Evolutionary conservation across 106 monocot species (phyloP), one percentile per base, ranked within the genome.

Genomic region (Amphibolis antarctica): DNA sequence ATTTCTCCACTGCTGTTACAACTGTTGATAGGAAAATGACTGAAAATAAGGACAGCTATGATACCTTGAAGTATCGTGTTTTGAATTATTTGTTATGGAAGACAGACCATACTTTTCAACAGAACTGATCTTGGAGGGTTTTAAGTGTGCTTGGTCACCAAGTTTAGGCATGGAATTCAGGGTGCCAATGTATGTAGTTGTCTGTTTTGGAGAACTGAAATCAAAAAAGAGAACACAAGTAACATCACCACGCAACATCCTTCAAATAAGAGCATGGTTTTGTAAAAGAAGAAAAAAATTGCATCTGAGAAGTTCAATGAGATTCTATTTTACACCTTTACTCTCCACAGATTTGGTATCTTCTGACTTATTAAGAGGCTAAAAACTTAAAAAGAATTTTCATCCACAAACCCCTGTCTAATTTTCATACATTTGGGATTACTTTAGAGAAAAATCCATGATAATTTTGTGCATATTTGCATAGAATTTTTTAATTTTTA

Each of bases 1-100:
- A 55, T 42, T 28, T 47, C 22, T 48, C 10, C 26, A 23, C 7
- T 14, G 10, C 17, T 48, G 25, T 24, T 26, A 31, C 28, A 0
- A 19, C 12, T 18, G 25, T 24, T 55, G 55, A 26, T 11, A 66
- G 53, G 13, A 3, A 66, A 42, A 26, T 25, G 31, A 55, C n/a
- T 4, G 27, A 53, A 20, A 53, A 53, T 36, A 28, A 29, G 10
- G 48, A 49, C 48, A 49, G 11, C 3, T 49, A 45, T 60, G 17
- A 26, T 70, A 82, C 78, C 76, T 72, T 76, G 63, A 74, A 69
- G 46, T 36, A 21, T 64, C 26, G 46, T 17, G 20, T n/a, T n/a
- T 49, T 49, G 48, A 9, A n/a, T 49, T 14, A 49, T 0, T 49
- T 49, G 13, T 49, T 49, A 36, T 48, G 64, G 75, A 53, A 59